These are phyloP conservation scores for Davidsoniella neocaledoniae DNA, from an alignment of 2,329 filamentous ascomycete genomes.

Conservation along the genomic window DNA sequence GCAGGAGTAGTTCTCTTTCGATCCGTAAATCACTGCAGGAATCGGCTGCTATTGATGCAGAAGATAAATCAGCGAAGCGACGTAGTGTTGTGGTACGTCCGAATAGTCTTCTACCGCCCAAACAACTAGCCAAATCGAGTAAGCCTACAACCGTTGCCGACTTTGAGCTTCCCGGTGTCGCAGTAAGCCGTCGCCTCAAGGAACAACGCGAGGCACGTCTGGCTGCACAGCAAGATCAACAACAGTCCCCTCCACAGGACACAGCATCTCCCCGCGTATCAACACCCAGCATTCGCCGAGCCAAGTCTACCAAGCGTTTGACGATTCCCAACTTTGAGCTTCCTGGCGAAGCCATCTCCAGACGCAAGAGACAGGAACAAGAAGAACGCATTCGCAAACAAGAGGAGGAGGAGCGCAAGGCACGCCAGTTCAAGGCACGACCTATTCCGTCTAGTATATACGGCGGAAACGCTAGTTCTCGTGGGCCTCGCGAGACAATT, in stretches of 20 bases:
- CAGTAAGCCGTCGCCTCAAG: conserved; percentile 38
- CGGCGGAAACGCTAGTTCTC: conserved; percentile 25
- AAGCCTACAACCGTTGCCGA: conserved; percentile 37
- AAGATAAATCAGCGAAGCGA: conserved; percentile 15
- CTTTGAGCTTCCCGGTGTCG: conserved; percentile 48
- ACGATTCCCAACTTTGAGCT: conserved; percentile 43
- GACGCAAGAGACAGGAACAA: conserved; percentile 37
- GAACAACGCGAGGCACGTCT: conserved; percentile 41
- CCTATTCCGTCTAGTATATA: conserved; percentile 31
- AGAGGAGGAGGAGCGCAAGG: conserved; percentile 42
- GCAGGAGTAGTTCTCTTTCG: conserved; percentile 26
- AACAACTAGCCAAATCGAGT: conserved; percentile 31
- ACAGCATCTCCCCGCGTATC: conserved; percentile 20
- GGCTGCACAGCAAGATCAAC: conserved; percentile 12
- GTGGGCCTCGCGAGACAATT: conserved; percentile 32
- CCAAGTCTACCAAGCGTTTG: conserved; percentile 34
- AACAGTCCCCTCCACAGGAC: conserved; percentile 21
- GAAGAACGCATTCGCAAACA: conserved; percentile 37
- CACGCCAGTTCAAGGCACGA: conserved; percentile 47
- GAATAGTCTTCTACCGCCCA: conserved; percentile 28
- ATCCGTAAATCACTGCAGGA: conserved; percentile 18
- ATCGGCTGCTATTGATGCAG: conserved; percentile 14
- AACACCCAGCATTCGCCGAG: conserved; percentile 19
- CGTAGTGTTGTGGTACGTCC: conserved; percentile 20
- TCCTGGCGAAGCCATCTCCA: conserved; percentile 43